A percentile compares a stretch with the other conserved stretches of the same genome.
These are phyloP conservation scores for Nakataea oryzae DNA, from an alignment of 2,329 filamentous ascomycete species.

Conservation along the genomic window DNA sequence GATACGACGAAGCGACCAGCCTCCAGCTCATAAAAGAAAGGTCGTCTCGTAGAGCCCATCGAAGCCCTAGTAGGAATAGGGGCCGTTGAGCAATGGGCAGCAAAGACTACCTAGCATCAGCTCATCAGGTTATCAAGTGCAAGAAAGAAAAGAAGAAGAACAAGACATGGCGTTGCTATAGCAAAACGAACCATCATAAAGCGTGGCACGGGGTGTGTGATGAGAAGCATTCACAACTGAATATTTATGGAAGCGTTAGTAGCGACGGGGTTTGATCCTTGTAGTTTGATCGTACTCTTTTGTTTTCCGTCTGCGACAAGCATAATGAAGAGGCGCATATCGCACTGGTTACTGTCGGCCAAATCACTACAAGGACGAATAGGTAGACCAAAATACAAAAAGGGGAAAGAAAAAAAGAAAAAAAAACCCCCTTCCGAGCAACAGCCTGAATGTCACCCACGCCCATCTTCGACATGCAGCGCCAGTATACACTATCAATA, in stretches of 20 bases:
- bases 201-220: background rate
- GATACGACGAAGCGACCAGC: conserved; percentile 43
- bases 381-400: background rate
- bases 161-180: background rate
- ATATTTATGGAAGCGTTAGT: background rate
- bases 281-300: background rate
- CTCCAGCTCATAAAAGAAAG: conserved; percentile 33
- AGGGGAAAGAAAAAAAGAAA: background rate
- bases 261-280: background rate
- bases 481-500: too few species aligned
- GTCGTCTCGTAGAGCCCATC: conserved; percentile 12
- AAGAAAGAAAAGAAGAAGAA: background rate
- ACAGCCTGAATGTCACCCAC: too few species aligned
- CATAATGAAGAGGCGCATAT: too few species aligned
- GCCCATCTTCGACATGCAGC: too few species aligned
- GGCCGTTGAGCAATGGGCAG: background rate
- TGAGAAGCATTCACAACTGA: background rate
- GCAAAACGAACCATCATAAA: background rate
- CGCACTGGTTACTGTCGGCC: too few species aligned
- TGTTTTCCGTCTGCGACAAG: background rate
- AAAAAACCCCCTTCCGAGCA: too few species aligned
- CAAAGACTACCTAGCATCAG: background rate
- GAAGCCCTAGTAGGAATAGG: conserved; percentile 13
- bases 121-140: background rate
- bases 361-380: too few species aligned